Base-by-base conservation (phyloP, 306 rosid genomes). In the Delonix regia region DNA sequence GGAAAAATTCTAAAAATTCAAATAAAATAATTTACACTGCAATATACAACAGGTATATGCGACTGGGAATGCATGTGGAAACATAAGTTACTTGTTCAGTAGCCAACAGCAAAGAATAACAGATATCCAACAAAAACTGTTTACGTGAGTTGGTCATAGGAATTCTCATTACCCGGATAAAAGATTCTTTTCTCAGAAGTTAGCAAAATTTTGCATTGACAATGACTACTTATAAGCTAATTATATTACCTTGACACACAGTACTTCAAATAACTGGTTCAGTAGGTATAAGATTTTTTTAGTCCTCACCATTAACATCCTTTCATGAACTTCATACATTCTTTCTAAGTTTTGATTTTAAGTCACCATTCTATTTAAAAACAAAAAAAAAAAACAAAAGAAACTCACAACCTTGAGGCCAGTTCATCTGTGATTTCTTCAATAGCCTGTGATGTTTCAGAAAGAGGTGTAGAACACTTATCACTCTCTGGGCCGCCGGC, bases 361-460 rank as follows among this genome's bases (percentile, higher is more conserved):
- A 64, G 28, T 19, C 27, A 5, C 27, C 4, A 19, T 10, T 38
- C 41, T 36, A 64, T 36, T 36, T 1, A 10, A 57, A 25, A 25
- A 25, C 4, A 13, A 10, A 22, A 55, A 4, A 55, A 2, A 55
- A 27, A 21, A 3, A 13, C 4, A 21, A 21, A 21, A 56, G 11
- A 56, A 47, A 5, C 16, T 48, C 52, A 72, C 89, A 60, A 94
- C 99, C 99, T 96, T 51, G 93, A 83, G 49, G 87, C 52, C 82
- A 67, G 87, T 79, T 89, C 94, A 75, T 90, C 94, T 67, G 44
- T 85, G 67, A 80, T 79, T 83, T 93, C 98, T 83, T 91, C 98
- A 69, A 79, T 42, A 80, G 70, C 87, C 89, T 86, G 90, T 44
- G 96, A 93, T 57, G 86, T 83, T 83, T 90, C 98, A 36, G 97